Base-by-base conservation (phyloP, 176 grass and related monocot species). In the Thalia dealbata region DNA sequence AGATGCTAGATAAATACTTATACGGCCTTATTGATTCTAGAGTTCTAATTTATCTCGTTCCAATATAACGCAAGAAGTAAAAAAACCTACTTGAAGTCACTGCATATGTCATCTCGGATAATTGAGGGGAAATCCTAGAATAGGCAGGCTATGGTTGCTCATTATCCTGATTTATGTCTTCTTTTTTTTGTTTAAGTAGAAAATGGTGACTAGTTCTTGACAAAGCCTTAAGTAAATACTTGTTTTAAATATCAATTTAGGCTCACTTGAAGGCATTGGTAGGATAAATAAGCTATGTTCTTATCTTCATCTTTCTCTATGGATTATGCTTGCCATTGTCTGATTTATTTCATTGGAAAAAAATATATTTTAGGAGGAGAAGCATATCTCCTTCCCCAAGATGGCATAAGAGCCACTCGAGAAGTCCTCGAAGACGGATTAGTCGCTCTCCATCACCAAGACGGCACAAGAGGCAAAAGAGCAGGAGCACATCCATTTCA, bases 371-470 rank as follows among this genome's bases (percentile, higher is more conserved):
- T 76, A 93, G 95, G 84, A 86, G 87, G 84, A 93, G 84, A 83
- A 99, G 90, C 70, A 87, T 81, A 82, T 93, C 90, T 71, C 83
- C 68, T 76, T 91, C 89, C 11, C 80, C 80, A 71, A 85, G 91
- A 85, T 60, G 80, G 73, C 82, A 55, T 32, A 83, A 78, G 52
- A 95, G 82, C 65, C 82, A 32, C 64, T 89, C 91, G 50, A 80
- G 62, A 9, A 83, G 85, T 69, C 80, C 82, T 66, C 79, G 84
- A 70, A 87, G 79, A 45, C 76, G 55, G 54, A 90, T 83, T 73
- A 85, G 84, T 79, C 76, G 28, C 12, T 90, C 91, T 11, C 82
- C 80, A 78, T 77, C 79, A 23, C 85, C 81, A 50, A 91, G 78
- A 70, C 77, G 63, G 61, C 83, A 90, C 71, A 88, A 68, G 88